Evolutionary conservation across 176 grass and related monocot species (phyloP).

Genomic region (Urochloa ruziziensis): DNA sequence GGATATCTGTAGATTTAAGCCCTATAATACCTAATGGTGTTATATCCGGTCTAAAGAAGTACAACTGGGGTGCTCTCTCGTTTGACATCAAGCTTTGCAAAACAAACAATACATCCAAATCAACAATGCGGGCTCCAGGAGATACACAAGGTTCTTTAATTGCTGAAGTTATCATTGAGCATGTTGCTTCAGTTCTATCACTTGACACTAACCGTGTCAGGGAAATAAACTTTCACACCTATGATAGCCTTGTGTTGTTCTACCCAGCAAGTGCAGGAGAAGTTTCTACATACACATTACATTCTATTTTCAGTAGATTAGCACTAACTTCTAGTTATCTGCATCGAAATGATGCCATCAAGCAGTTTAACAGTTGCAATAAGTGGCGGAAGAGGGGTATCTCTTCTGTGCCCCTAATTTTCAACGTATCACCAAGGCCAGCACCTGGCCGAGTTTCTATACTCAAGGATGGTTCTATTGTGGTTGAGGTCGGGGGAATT

Average conservation of each 20-base stretch:
- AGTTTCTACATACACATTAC: constrained; percentile 58
- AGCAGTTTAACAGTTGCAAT: constrained; percentile 49
- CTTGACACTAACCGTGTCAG: constrained; percentile 42
- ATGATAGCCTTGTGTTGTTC: constrained; percentile 47
- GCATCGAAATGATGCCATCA: constrained; percentile 30
- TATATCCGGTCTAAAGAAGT: constrained; percentile 55
- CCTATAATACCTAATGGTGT: constrained; percentile 25
- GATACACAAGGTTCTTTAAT: constrained; percentile 69
- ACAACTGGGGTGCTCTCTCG: constrained; percentile 72
- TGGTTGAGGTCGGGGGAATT: constrained; percentile 71
- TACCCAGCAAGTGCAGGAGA: constrained; percentile 45
- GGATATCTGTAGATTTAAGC: constrained; percentile 65
- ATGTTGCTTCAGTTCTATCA: constrained; percentile 56
- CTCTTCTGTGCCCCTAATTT: constrained; percentile 49
- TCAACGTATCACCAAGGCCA: constrained; percentile 21
- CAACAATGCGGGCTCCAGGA: constrained; percentile 72
- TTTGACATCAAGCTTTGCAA: constrained; percentile 68
- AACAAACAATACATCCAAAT: constrained; percentile 72
- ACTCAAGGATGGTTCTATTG: constrained; percentile 64
- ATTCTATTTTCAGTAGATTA: constrained; percentile 56
- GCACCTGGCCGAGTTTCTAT: constrained; percentile 73
- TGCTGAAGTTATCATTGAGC: constrained; percentile 76
- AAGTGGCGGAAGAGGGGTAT: constrained; percentile 78
- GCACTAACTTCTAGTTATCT: constrained; percentile 37
- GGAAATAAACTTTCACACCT: constrained; percentile 68